Percentiles rank a stretch among this genome's conserved stretches.
phyloP scores from a whole-genome alignment of 768 basidiomycete species.

The Mycena alexandri region DNA sequence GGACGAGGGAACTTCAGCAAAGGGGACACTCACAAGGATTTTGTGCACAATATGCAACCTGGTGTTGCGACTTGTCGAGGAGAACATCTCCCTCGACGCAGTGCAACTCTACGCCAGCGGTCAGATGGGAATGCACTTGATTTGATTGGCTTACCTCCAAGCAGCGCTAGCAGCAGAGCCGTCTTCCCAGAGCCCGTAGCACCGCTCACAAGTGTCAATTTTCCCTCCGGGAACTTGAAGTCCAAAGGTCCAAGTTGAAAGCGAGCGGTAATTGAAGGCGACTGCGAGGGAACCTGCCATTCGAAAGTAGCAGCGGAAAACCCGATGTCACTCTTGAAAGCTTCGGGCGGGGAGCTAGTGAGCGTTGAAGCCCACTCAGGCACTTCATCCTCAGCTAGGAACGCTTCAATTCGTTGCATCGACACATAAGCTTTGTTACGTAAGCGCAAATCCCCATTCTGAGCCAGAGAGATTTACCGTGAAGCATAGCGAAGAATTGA shows the following conservation, averaged over 20 bases:
- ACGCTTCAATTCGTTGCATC: conserved; percentile 83
- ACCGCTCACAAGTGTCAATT: conserved; percentile 72
- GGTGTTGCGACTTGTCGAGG: conserved; percentile 68
- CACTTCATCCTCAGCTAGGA: conserved; percentile 81
- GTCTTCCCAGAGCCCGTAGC: conserved; percentile 79
- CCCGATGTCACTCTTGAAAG: conserved; percentile 55
- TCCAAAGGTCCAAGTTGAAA: conserved; percentile 72
- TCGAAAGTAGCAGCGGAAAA: conserved; percentile 68
- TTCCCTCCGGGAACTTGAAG: conserved; percentile 68
- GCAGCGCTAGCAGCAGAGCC: conserved; percentile 69
- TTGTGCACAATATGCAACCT: conserved; percentile 78
- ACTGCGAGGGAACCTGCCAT: conserved; percentile 61
- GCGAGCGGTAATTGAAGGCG: conserved; percentile 46
- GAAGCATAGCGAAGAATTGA: conserved; percentile 73
- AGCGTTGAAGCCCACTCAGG: conserved; percentile 83
- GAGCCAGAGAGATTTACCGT: conserved; percentile 55
- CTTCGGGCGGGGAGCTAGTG: conserved; percentile 45
- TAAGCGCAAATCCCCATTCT: conserved; percentile 13
- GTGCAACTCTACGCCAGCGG: conserved; percentile 63
- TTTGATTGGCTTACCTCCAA: conserved; percentile 65
- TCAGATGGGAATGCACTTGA: conserved; percentile 17
- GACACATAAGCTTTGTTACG: conserved; percentile 72
- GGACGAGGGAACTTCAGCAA: conserved; percentile 33
- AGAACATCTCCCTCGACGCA: conserved; percentile 66
- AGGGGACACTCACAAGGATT: conserved; percentile 63